Evolutionary conservation across 1,284 basidiomycete species (phyloP).

Genomic region (Porogramme epimiltina): DNA sequence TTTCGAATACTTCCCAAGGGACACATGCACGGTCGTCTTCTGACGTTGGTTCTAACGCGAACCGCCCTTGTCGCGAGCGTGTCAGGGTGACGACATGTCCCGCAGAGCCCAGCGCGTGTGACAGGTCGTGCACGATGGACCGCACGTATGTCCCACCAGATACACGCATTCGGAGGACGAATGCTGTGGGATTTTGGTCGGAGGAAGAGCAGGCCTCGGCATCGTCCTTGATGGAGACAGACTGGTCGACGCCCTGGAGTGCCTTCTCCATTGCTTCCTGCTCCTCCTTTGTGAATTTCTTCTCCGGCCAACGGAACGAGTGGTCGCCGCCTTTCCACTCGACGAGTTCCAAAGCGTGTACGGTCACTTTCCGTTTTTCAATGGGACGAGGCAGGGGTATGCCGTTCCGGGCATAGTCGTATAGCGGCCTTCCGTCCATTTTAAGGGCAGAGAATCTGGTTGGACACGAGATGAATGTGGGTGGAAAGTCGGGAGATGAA

Average conservation of each 20-base stretch:
- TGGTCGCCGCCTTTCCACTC: conserved; percentile 73
- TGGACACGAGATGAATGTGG: not conserved
- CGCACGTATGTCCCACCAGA: conserved; percentile 98
- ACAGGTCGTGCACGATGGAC: conserved; percentile 90
- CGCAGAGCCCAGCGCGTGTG: conserved; percentile 78
- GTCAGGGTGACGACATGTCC: conserved; percentile 91
- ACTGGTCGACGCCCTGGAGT: conserved; percentile 46
- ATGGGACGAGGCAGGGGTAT: conserved; percentile 93
- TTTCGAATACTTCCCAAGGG: conserved; percentile 79
- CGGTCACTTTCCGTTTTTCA: conserved; percentile 81
- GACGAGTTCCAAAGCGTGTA: conserved; percentile 77
- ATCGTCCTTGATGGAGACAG: conserved; percentile 32
- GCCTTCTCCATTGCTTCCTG: conserved; percentile 71
- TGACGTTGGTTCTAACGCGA: conserved; percentile 53
- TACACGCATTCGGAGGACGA: conserved; percentile 88
- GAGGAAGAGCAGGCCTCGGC: conserved; percentile 35
- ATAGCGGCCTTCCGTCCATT: conserved; percentile 96
- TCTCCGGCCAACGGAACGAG: conserved; percentile 71
- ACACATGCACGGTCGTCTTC: conserved; percentile 58
- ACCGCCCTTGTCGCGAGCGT: conserved; percentile 84
- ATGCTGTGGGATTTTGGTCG: conserved; percentile 69
- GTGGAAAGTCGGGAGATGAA: not conserved
- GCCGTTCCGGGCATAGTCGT: conserved; percentile 94
- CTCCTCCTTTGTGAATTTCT: conserved; percentile 69
- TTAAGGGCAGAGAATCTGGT: conserved; percentile 94